Evolutionary conservation across 805 yeast genomes (phyloP).

Genomic region (Spathaspora passalidarum): DNA sequence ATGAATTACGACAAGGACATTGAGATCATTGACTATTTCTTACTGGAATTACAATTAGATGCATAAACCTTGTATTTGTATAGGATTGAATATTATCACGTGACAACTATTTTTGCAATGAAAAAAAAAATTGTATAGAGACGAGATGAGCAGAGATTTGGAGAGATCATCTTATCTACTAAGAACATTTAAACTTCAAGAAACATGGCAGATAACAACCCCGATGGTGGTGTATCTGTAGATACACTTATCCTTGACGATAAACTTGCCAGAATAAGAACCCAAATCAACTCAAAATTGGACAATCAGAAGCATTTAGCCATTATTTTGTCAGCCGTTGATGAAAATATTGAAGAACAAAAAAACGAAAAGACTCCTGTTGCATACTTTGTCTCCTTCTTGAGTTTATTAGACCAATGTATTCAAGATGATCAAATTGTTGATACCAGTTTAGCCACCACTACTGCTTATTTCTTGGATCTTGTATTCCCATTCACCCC

Average conservation of each 20-base stretch:
- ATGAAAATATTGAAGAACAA: conserved; percentile 76
- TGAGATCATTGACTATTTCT: conserved; percentile 25
- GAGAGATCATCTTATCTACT: neutral
- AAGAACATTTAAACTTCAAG: neutral
- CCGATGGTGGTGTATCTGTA: conserved; percentile 35
- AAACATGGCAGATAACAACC: conserved; percentile 29
- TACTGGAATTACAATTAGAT: conserved; percentile 26
- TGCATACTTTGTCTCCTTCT: conserved; percentile 80
- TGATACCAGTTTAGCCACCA: conserved; percentile 65
- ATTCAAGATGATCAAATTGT: conserved; percentile 45
- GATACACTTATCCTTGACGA: conserved; percentile 54
- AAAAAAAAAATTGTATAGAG: neutral
- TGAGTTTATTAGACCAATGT: conserved; percentile 78
- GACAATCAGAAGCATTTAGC: conserved; percentile 87
- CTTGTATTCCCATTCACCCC: conserved; percentile 74
- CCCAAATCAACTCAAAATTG: conserved; percentile 72
- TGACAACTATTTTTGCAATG: neutral
- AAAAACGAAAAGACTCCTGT: conserved; percentile 62
- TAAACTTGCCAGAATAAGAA: conserved; percentile 63
- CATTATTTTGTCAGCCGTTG: conserved; percentile 81
- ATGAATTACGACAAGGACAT: conserved; percentile 23
- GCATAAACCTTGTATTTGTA: conserved; percentile 17
- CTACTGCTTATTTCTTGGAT: conserved; percentile 80
- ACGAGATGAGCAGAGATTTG: neutral
- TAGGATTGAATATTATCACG: neutral